phyloP scores from a whole-genome alignment of 1,139 yeast species.

The Zygoascus sp. region DNA sequence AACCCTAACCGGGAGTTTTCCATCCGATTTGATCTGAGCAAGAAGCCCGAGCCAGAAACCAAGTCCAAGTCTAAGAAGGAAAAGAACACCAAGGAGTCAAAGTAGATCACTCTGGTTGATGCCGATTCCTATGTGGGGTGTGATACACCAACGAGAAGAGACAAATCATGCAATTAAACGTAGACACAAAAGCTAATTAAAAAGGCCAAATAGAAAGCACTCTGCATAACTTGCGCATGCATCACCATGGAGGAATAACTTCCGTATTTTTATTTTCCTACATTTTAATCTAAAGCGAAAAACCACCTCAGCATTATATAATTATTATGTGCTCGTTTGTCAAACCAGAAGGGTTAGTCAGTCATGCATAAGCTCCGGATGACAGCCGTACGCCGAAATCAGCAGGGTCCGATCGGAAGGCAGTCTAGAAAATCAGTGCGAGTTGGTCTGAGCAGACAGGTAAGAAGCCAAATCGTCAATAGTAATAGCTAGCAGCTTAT shows the following conservation, averaged over 20 bases:
- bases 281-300: too few relatives aligned
- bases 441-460: conserved; percentile 29
- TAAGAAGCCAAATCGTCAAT: conserved; percentile 71
- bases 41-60: not conserved
- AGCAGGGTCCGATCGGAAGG: not conserved
- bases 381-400: not conserved
- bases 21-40: conserved; percentile 1
- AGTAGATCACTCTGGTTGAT: too few relatives aligned
- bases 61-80: not conserved
- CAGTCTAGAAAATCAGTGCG: not conserved
- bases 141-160: too few relatives aligned
- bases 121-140: too few relatives aligned
- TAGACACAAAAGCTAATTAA: too few relatives aligned
- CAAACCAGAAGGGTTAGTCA: not conserved
- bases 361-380: conserved; percentile 4
- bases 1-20: conserved; percentile 65
- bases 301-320: too few relatives aligned
- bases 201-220: too few relatives aligned
- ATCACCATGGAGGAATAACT: too few relatives aligned
- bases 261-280: too few relatives aligned
- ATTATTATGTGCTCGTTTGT: not conserved
- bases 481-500: conserved; percentile 67
- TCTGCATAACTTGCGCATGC: too few relatives aligned
- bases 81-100: not conserved
- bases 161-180: too few relatives aligned